Evolutionary conservation across 495 filamentous ascomycete genomes (phyloP), one percentile per base, ranked within the genome.

Genomic region (Daldinia grandis): DNA sequence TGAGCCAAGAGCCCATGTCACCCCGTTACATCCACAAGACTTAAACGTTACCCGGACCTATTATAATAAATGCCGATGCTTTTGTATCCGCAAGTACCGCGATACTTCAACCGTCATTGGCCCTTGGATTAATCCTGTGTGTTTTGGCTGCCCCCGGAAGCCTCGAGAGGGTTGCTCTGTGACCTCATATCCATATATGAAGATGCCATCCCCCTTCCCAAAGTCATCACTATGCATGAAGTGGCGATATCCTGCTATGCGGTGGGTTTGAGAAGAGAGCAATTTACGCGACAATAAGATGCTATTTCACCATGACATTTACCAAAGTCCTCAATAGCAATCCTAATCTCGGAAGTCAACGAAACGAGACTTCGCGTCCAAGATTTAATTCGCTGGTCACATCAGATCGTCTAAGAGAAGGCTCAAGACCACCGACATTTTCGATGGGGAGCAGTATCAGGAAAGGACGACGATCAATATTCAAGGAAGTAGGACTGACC

Each of bases 311-410:
- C 66, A 76, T 76, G 72, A 69, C 68, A 28, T 74, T 60, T 24
- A 67, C 33, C 27, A 68, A 66, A 69, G n/a, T 66, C 68, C 30
- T 44, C 30, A 68, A 65, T 49, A 70, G 56, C 27, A 70, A 49
- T 35, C 60, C 66, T 15, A 62, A 72, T 15, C 55, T 50, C 24
- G 51, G 65, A 57, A 66, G 37, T 30, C 65, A 53, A 59, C 61
- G 66, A 60, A 59, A 31, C 33, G 28, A 44, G n/a, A 58, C 71
- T 40, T 31, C 37, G 14, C 72, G 81, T n/a, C 83, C 83, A 28
- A 79, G 74, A 60, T 84, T 85, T 65, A 81, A 81, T 73, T 82
- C 83, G 19, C 69, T 73, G 66, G 74, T 76, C 44, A 84, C 83
- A 12, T 68, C 78, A 68, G 81, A 85, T 71, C 77, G 82, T 51